These are phyloP conservation scores for Agastache rugosa DNA, from an alignment of 257 asterid species.

Conservation along the genomic window DNA sequence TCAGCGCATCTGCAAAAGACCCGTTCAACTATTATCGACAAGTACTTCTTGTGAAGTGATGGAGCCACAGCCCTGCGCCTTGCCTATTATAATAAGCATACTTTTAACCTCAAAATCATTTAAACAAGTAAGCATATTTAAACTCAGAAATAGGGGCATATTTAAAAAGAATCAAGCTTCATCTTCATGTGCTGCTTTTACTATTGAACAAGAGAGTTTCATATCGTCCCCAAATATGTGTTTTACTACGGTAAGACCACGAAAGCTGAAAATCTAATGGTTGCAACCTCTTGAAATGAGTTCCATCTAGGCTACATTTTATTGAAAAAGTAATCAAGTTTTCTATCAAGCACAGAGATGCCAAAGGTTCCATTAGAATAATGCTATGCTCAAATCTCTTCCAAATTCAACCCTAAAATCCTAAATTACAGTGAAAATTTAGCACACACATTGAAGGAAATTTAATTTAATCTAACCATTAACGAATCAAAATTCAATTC, in stretches of 20 bases:
- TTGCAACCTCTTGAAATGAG: not conserved
- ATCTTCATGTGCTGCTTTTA: not conserved
- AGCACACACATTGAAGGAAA: not conserved
- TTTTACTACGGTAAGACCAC: too few species aligned
- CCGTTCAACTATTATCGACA: conserved; percentile 93
- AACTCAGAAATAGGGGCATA: conserved; percentile 3
- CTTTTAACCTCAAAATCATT: conserved; percentile 31
- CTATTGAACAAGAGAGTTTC: not conserved
- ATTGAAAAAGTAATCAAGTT: not conserved
- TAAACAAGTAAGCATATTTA: conserved; percentile 15
- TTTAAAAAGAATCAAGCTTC: not conserved
- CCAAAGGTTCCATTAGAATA: too few species aligned
- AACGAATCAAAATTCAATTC: not conserved
- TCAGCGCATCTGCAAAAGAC: conserved; percentile 95
- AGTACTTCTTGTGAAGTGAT: conserved; percentile 98
- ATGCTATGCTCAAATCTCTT: not conserved
- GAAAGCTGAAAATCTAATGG: conserved; percentile 9
- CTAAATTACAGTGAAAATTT: not conserved
- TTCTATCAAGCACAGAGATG: not conserved
- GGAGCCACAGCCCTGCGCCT: conserved; percentile 99
- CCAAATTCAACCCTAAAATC: conserved; percentile 3
- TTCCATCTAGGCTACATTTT: not conserved
- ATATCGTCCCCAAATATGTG: too few species aligned
- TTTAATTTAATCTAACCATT: conserved; percentile 6
- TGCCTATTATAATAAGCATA: conserved; percentile 69